phyloP scores from a whole-genome alignment of 352 stramenopile species.

The Albugo laibachii region DNA sequence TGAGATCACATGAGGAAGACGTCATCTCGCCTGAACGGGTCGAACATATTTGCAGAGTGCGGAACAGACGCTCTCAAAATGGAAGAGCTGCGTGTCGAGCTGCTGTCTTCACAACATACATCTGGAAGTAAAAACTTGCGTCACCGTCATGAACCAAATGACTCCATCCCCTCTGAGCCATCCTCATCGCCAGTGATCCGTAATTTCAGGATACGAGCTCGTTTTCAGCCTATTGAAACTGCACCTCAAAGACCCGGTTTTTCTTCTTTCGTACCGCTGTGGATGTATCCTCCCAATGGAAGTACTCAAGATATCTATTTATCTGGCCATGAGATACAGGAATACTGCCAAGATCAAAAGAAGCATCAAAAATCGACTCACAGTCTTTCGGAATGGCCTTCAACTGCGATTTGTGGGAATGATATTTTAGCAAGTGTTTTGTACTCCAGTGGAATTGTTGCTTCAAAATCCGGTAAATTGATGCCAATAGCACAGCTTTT shows the following conservation, averaged over 20 bases:
- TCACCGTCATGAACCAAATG: no score
- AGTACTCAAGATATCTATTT: constrained; percentile 14
- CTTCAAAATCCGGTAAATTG: constrained; percentile 59
- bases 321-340: constrained; percentile 4
- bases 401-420: constrained; percentile 83
- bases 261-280: constrained; percentile 7
- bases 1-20: no score
- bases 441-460: constrained; percentile 55
- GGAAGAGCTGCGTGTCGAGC: constrained; percentile 24
- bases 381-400: constrained; percentile 51
- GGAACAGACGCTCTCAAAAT: constrained; percentile 4
- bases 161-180: no score
- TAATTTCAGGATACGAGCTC: neutral
- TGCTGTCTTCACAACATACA: neutral
- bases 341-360: no score
- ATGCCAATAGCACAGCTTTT: constrained; percentile 66
- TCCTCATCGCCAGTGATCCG: no score
- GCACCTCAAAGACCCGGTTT: constrained; percentile 34
- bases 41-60: no score
- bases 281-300: constrained; percentile 23
- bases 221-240: constrained; percentile 7
- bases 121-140: no score
- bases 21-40: no score
- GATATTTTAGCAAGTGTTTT: constrained; percentile 81
- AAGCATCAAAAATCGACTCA: neutral